Base-by-base conservation (phyloP, 176 grass and related monocot genomes). In the Echinochloa phyllopogon region DNA sequence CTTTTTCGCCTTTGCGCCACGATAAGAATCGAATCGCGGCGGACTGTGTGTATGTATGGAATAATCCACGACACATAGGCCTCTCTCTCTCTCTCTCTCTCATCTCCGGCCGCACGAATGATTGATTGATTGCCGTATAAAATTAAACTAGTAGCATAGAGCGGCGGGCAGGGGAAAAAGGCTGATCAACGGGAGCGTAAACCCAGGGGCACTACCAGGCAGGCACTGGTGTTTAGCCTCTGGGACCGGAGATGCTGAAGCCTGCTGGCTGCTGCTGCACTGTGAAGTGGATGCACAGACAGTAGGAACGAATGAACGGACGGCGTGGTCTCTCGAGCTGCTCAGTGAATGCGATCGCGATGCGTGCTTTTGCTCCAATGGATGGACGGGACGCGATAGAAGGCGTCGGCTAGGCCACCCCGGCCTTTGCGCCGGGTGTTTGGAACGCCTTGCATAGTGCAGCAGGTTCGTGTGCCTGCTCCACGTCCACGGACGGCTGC, bases 1-100 rank as follows among this genome's bases (percentile, higher is more conserved):
- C 69, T 24, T 81, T 82, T 21, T 21, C 47, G 71, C 47, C 72
- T 86, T 90, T 78, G 33, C 7, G 56, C 72, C 72, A 65, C 65
- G 77, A 65, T 14, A 27, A 16, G 70, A 76, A 72, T 90, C 72
- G 65, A 39, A 6, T 27, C 74, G 18, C 47, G 24, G 10, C 25
- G 14, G 9, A 40, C 25, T 48, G 55, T 33, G 20, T n/a, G 75
- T 50, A 63, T 42, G 40, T 27, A 37, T 16, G 74, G 72, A 74
- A 63, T 63, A 71, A 62, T 14, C 71, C 10, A 20, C 3, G 70
- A 84, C 87, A 79, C 82, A 85, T 74, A 21, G 1, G 17, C 23
- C 16, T 10, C 17, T n/a, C 33, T 16, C 10, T 38, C 18, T 36
- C n/a, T n/a, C n/a, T n/a, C n/a, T n/a, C n/a, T n/a, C n/a, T 65